Conservation (phyloP, 768 basidiomycete species). For the Lactarius psammicola region DNA sequence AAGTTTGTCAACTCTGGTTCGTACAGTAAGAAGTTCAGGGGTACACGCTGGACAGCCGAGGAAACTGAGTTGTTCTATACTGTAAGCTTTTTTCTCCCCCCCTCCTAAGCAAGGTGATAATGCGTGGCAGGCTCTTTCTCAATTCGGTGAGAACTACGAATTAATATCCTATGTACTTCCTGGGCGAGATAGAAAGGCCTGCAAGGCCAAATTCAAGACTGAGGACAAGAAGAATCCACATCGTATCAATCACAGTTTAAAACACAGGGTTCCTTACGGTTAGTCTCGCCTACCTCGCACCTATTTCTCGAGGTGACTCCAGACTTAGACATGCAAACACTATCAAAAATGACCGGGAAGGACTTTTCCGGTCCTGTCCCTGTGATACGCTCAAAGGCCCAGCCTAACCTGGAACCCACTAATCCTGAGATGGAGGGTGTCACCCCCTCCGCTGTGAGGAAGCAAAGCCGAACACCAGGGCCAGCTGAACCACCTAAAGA, state of each 20-base stretch:
- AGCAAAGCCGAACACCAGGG: slow-evolving; percentile 25
- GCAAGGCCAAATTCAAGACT: slow-evolving; percentile 90
- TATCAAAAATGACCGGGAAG: slow-evolving; percentile 80
- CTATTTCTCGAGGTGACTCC: not conserved
- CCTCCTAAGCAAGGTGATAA: not conserved
- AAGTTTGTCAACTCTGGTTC: slow-evolving; percentile 85
- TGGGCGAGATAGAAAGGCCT: slow-evolving; percentile 81
- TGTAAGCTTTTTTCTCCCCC: slow-evolving; percentile 43
- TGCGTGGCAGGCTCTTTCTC: slow-evolving; percentile 70
- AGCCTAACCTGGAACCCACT: slow-evolving; percentile 38
- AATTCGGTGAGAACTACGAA: slow-evolving; percentile 92
- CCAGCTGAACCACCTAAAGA: slow-evolving; percentile 14
- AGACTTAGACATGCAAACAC: slow-evolving; percentile 60
- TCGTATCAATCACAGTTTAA: slow-evolving; percentile 74
- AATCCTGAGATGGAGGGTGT: slow-evolving; percentile 7
- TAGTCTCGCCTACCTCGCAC: slow-evolving; percentile 32
- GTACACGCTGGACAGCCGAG: slow-evolving; percentile 83
- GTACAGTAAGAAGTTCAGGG: slow-evolving; percentile 77
- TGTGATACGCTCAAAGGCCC: slow-evolving; percentile 51
- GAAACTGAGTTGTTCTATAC: slow-evolving; percentile 89
- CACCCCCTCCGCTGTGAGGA: slow-evolving; percentile 2
- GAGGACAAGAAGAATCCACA: slow-evolving; percentile 81
- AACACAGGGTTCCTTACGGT: slow-evolving; percentile 76
- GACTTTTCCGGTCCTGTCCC: slow-evolving; percentile 83
- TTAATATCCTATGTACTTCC: slow-evolving; percentile 84